Evolutionary conservation across 495 filamentous ascomycete species (phyloP), one percentile per base, ranked within the genome.

Genomic region (Sporormia fimetaria): DNA sequence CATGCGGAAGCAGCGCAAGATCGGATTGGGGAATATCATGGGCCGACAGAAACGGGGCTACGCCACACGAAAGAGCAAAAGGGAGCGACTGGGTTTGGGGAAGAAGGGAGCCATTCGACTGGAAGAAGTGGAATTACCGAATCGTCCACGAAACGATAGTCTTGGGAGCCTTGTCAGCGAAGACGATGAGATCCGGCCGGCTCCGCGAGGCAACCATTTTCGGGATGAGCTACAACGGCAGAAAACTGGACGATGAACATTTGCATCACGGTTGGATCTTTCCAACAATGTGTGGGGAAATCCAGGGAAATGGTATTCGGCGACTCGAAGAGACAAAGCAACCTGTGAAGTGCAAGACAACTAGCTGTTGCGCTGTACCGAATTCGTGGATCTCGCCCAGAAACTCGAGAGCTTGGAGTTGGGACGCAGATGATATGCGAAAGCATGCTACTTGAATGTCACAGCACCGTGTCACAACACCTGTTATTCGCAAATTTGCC

Each of bases 21-120:
- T 57, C 26, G 54, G 54, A 16, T 17, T 57, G 8, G 54, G 54
- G 11, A 57, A 49, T 25, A 37, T 57, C 37, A 57, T 57, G 54
- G 43, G 47, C 6, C 40, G 42, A 6, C 40, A 42, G 18, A 41
- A 31, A 14, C 29, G 30, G 14, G 54, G 54, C 0, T 57, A 57
- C 32, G 54, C 39, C 1, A 22, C 20, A 0, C 36, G 54, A 4
- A 54, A 57, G 52, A 52, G 42, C 24, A 37, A 24, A 49, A 52
- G 35, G 54, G 54, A 14, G 51, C 51, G 3, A 57, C 55, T 20
- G 33, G 52, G 11, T 30, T 57, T 7, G 42, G 52, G 34, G 43
- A 55, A 9, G 22, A 40, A 24, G 42, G 48, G 11, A 14, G 26
- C 3, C 15, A n/a, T 2, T 6, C 26, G 0, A 31, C 18, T 27